Base-by-base conservation (phyloP, 2,329 filamentous ascomycete genomes). In the Claviceps sp. region DNA sequence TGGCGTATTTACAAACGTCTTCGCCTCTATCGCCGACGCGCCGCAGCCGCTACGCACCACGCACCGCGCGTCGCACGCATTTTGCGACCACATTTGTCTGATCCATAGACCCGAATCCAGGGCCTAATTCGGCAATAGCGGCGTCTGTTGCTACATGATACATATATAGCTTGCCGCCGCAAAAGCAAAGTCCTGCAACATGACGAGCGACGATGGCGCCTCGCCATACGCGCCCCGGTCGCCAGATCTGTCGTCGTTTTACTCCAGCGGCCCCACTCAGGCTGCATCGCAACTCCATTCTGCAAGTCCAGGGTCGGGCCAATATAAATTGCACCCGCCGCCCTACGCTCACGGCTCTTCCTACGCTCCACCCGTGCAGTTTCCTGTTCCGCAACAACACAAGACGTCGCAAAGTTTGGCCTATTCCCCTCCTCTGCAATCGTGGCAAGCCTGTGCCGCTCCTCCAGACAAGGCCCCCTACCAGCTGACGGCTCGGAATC, bases 211-310 rank as follows among this genome's bases (percentile, higher is more conserved):
- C 62, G 72, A 57, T 53, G 52, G 67, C 57, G 41, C 56, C 13
- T 59, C 60, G 22, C 69, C 66, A 55, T 80, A 79, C 67, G 76
- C 73, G 58, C 77, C 77, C 58, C 77, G 73, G 64, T 79, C 76
- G 60, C 77, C 77, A 62, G 76, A 80, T 68, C 72, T 80, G 58
- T 79, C 76, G 54, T 77, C 73, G 54, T 73, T 79, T 64, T 76
- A 72, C 60, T 67, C 73, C 55, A 62, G 66, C 55, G 47, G 63
- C 61, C 63, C 67, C 55, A 55, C 57, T 46, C 56, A 51, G 24
- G 46, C 53, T 52, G 49, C 55, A 51, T 58, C 56, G 34, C 57
- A 56, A 50, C 53, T 54, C 50, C 45, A 54, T 54, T 48, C 38
- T 44, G 40, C 50, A 37, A 53, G 57, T 59, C 58, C 59, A 56